Evolutionary conservation across 108 stramenopile genomes (phyloP).

Genomic region (Hondaea fermentalgiana): DNA sequence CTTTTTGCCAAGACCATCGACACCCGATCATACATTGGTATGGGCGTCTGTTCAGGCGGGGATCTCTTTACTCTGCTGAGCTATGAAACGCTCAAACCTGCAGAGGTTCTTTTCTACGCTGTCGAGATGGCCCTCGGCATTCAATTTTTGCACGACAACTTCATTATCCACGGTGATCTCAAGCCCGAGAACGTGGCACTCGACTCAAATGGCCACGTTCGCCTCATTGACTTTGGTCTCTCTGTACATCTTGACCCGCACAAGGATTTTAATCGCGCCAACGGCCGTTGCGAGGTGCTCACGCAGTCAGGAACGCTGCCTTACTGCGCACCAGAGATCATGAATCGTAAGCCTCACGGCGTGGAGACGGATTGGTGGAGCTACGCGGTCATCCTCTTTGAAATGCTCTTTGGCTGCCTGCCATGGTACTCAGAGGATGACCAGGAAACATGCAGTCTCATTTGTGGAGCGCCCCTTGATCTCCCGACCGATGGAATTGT

Average conservation of each 20-base stretch:
- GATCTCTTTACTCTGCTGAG: neutral
- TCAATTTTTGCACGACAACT: neutral
- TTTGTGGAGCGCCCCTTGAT: neutral
- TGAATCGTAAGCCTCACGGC: neutral
- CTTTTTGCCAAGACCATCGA: neutral
- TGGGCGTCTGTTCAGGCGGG: neutral
- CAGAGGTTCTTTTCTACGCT: neutral
- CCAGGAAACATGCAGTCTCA: neutral
- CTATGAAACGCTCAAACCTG: neutral
- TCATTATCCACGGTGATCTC: constrained; percentile 6
- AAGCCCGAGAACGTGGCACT: constrained; percentile 1
- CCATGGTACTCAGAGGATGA: constrained; percentile 15
- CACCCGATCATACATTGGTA: neutral
- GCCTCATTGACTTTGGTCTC: neutral
- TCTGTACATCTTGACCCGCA: neutral
- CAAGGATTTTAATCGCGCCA: neutral
- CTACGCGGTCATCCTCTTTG: neutral
- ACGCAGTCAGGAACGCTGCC: constrained; percentile 5
- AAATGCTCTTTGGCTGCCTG: constrained; percentile 14
- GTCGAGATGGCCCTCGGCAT: neutral
- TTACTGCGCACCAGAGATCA: constrained; percentile 9
- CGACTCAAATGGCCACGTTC: neutral
- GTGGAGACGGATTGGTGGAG: constrained; percentile 16
- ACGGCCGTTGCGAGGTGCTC: neutral
- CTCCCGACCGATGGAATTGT: neutral